Evolutionary conservation across 345 rosid species (phyloP), one percentile per base, ranked within the genome.

Genomic region (Hevea brasiliensis): DNA sequence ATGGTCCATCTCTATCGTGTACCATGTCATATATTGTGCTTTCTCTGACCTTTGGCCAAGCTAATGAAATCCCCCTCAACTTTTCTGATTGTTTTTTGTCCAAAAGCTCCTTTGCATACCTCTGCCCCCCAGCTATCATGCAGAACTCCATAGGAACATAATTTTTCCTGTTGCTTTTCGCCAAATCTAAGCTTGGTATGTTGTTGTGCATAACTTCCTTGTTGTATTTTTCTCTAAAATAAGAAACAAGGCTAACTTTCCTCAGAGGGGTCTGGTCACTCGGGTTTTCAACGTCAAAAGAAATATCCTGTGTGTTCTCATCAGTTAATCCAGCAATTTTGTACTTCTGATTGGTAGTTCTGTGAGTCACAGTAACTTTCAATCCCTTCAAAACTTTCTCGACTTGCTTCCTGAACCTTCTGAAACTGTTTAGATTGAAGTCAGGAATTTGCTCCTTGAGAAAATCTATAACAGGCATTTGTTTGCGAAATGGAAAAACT

Each of bases 131-230:
- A 7, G 81, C 88, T 72, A 89, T 77, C 15, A 70, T 79, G 24
- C 97, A 93, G 47, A 87, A 86, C 73, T 89, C 97, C 98, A 93
- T 87, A 1, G 98, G 98, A 11, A 93, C 88, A 26, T 75, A 73
- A 59, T 87, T 85, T 74, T 72, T 69, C 57, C 82, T 76, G 42
- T 83, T 82, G 67, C 71, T 72, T 74, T 76, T 89, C 35, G 96
- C 85, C 68, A 93, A 54, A 76, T 93, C 93, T 66, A 93, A 68
- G 80, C 92, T 81, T 24, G 98, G 98, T 55, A 88, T 72, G 68
- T 91, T 82, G 66, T 70, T 73, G 50, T 74, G 48, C 67, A 9
- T 66, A 56, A 91, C 87, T n/a, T 89, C 74, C 67, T 64, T 64
- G 27, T 75, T 51, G 48, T 93, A 89, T 72, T 84, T 93, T 6